phyloP scores from a whole-genome alignment of 257 asterid species.

The Jacaranda mimosifolia region DNA sequence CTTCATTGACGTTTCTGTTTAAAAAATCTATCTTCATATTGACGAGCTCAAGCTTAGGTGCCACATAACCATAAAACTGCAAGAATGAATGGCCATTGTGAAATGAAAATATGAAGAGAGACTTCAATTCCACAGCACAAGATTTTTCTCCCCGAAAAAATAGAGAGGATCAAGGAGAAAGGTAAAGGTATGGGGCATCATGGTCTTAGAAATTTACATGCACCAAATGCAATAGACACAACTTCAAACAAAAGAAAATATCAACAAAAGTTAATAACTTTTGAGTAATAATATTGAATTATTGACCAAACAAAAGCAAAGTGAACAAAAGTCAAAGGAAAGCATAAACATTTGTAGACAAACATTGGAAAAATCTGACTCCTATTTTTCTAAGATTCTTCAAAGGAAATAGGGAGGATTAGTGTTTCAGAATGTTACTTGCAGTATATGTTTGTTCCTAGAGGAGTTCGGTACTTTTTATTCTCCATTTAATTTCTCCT shows the following conservation, averaged over 20 bases:
- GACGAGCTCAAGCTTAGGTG: conserved; percentile 86
- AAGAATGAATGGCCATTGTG: conserved; percentile 31
- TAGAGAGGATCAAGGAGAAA: not conserved
- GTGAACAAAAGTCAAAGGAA: not conserved
- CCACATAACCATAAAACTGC: conserved; percentile 93
- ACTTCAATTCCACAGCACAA: not conserved
- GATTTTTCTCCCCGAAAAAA: not conserved
- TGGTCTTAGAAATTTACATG: not conserved
- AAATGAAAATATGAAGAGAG: conserved; percentile 20
- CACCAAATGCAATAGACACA: conserved; percentile 20
- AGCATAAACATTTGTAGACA: not conserved
- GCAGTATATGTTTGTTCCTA: conserved; percentile 1
- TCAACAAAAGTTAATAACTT: not conserved
- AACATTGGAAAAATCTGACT: not conserved
- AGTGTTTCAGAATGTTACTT: conserved; percentile 8
- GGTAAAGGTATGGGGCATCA: not conserved
- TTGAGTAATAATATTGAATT: not conserved
- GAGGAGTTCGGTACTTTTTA: conserved; percentile 1
- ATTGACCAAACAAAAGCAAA: not conserved
- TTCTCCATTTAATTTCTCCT: conserved; percentile 18
- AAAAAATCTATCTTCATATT: conserved; percentile 90
- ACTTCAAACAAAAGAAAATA: conserved; percentile 15
- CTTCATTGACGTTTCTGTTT: conserved; percentile 97
- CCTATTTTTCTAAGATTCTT: not conserved
- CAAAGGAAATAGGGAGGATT: not conserved